phyloP scores from a whole-genome alignment of 164 flowering plant genomes.

The Stephania japonica region DNA sequence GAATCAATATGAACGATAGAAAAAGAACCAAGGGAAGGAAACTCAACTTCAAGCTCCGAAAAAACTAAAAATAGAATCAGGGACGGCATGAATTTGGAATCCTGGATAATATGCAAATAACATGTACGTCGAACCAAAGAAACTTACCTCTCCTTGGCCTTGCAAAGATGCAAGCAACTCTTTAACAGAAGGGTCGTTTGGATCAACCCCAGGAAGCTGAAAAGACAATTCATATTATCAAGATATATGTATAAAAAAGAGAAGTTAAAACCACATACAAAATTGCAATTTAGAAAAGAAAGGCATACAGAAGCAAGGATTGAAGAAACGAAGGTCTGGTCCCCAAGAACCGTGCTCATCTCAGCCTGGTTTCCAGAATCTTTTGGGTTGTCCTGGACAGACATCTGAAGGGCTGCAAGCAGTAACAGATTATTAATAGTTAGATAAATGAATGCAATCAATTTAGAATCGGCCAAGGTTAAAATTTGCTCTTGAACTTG shows the following conservation, averaged over 20 bases:
- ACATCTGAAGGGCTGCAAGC: constrained; percentile 76
- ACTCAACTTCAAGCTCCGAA: too few relatives aligned
- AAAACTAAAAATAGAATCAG: background rate
- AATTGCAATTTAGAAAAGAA: background rate
- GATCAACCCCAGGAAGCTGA: constrained; percentile 97
- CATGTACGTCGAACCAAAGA: background rate
- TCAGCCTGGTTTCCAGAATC: constrained; percentile 52
- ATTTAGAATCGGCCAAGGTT: background rate
- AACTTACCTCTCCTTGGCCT: constrained; percentile 68
- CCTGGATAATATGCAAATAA: background rate
- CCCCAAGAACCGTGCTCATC: constrained; percentile 65
- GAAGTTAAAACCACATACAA: background rate
- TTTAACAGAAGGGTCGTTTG: constrained; percentile 83
- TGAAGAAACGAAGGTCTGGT: constrained; percentile 73
- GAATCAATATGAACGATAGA: background rate
- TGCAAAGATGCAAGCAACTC: constrained; percentile 88
- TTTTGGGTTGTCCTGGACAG: constrained; percentile 57
- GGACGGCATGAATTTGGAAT: background rate
- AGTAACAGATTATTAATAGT: constrained; percentile 4
- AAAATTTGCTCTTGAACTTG: background rate
- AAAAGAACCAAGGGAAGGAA: background rate
- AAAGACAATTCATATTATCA: constrained; percentile 12
- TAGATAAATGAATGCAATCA: background rate
- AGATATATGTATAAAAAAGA: background rate
- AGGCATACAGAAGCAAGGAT: constrained; percentile 68